A percentile compares a stretch with the other conserved stretches of the same genome.
These are phyloP conservation scores for Aureobasidium uvarum DNA, from an alignment of 2,329 filamentous ascomycete genomes.

Conservation along the genomic window DNA sequence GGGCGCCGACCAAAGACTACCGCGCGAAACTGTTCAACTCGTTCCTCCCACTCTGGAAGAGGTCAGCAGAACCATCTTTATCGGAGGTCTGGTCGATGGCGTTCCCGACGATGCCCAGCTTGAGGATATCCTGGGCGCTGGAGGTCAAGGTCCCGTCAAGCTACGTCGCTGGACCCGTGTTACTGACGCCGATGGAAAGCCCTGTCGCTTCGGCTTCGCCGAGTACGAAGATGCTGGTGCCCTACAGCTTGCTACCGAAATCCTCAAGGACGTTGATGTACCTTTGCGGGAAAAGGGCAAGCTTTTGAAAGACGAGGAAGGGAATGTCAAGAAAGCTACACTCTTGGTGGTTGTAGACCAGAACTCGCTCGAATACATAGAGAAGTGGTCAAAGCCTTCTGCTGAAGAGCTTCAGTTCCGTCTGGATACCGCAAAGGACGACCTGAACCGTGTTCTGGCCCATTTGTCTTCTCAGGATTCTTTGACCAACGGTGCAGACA, in stretches of 20 bases:
- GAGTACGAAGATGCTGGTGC: slow-evolving; percentile 92
- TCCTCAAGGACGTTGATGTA: slow-evolving; percentile 77
- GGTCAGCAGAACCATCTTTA: slow-evolving; percentile 84
- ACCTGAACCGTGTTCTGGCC: slow-evolving; percentile 65
- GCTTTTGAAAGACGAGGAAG: slow-evolving; percentile 45
- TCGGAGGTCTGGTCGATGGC: slow-evolving; percentile 80
- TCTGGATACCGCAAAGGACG: slow-evolving; percentile 65
- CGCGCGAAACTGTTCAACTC: slow-evolving; percentile 63
- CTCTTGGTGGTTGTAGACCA: slow-evolving; percentile 67
- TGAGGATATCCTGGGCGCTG: slow-evolving; percentile 73
- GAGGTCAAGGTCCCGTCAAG: slow-evolving; percentile 55
- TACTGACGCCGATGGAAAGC: slow-evolving; percentile 74
- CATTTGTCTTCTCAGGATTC: slow-evolving; percentile 18
- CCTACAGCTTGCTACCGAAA: slow-evolving; percentile 77
- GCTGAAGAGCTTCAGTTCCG: slow-evolving; percentile 62
- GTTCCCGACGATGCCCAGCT: slow-evolving; percentile 73
- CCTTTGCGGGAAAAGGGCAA: slow-evolving; percentile 70
- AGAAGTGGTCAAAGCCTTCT: slow-evolving; percentile 68
- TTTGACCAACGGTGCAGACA: slow-evolving; percentile 48
- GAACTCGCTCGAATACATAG: slow-evolving; percentile 78
- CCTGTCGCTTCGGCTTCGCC: slow-evolving; percentile 88
- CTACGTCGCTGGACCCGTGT: slow-evolving; percentile 83
- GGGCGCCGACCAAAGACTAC: slow-evolving; percentile 47
- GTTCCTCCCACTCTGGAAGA: slow-evolving; percentile 86
- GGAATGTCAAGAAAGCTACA: slow-evolving; percentile 37